phyloP scores from a whole-genome alignment of 2,329 filamentous ascomycete species.

The Lecanicillium sp. region DNA sequence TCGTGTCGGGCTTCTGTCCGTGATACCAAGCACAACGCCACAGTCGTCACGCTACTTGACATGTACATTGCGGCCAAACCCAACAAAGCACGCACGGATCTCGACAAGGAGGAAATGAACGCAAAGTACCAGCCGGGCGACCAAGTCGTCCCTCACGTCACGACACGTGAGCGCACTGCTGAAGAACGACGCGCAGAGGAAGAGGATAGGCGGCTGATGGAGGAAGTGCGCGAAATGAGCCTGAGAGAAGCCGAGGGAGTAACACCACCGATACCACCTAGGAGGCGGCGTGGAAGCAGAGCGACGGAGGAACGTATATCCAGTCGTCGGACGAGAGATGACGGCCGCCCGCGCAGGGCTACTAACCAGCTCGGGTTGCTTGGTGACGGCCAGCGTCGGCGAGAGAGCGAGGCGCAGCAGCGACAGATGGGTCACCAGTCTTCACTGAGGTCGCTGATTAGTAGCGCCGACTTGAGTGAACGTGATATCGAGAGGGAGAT shows the following conservation, averaged over 20 bases:
- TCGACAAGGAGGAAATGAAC: conserved; percentile 72
- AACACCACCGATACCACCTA: conserved; percentile 22
- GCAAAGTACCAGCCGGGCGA: conserved; percentile 77
- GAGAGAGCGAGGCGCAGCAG: conserved; percentile 41
- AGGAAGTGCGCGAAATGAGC: conserved; percentile 68
- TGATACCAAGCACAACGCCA: conserved; percentile 84
- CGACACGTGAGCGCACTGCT: conserved; percentile 42
- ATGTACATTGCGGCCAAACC: conserved; percentile 82
- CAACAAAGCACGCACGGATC: conserved; percentile 58
- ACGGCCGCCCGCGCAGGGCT: conserved; percentile 27
- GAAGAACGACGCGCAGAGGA: conserved; percentile 52
- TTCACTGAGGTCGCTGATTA: conserved; percentile 78
- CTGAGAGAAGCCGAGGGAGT: conserved; percentile 59
- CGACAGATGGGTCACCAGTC: conserved; percentile 81
- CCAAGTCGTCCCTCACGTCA: conserved; percentile 63
- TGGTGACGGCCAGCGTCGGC: conserved; percentile 25
- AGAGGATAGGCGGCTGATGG: conserved; percentile 63
- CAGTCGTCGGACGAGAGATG: conserved; percentile 28
- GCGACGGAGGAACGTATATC: conserved; percentile 26
- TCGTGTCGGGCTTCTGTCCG: conserved; percentile 84
- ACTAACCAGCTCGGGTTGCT: conserved; percentile 34
- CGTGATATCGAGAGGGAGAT: conserved; percentile 83
- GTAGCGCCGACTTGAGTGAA: conserved; percentile 68
- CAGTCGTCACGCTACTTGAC: conserved; percentile 81
- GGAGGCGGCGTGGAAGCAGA: not conserved